A percentile compares a stretch with the other conserved stretches of the same genome.
Conservation (phyloP, 768 basidiomycete species). For the Mycena vitilis region DNA sequence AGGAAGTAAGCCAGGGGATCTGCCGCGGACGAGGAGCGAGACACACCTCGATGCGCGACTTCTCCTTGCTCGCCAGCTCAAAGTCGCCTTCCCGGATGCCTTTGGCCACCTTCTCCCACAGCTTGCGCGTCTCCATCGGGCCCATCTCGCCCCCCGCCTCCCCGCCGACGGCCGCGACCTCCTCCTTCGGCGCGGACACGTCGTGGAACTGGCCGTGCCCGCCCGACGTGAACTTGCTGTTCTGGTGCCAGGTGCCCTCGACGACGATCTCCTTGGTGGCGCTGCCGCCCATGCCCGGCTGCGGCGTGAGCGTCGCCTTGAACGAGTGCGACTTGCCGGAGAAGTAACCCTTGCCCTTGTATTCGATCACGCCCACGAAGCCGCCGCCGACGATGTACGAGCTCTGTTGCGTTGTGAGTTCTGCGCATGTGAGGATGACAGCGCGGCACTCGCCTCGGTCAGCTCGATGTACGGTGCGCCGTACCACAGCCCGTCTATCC, state of each 20-base stretch:
- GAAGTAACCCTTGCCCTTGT: conserved; percentile 97
- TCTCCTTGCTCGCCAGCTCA: conserved; percentile 89
- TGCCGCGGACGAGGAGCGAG: not conserved
- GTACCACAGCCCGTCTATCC: conserved; percentile 92
- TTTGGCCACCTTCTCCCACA: conserved; percentile 90
- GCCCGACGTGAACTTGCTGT: conserved; percentile 61
- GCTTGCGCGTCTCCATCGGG: conserved; percentile 87
- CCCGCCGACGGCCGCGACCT: conserved; percentile 72
- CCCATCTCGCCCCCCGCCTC: conserved; percentile 69
- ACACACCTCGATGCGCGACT: conserved; percentile 89
- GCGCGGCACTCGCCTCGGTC: not conserved
- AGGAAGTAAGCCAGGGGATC: not conserved
- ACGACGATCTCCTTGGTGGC: conserved; percentile 60
- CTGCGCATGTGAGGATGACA: not conserved
- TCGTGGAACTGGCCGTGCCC: conserved; percentile 77
- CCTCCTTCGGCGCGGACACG: conserved; percentile 78
- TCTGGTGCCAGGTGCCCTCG: conserved; percentile 87
- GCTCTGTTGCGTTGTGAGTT: not conserved
- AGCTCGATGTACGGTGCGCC: conserved; percentile 64
- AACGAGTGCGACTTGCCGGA: conserved; percentile 93
- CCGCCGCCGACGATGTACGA: conserved; percentile 74
- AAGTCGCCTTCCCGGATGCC: conserved; percentile 94
- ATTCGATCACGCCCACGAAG: conserved; percentile 74
- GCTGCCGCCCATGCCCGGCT: conserved; percentile 50
- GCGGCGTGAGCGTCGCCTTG: conserved; percentile 80